Evolutionary conservation across 129 eudicot genomes (phyloP), one percentile per base, ranked within the genome.

Genomic region (Tagetes erecta): DNA sequence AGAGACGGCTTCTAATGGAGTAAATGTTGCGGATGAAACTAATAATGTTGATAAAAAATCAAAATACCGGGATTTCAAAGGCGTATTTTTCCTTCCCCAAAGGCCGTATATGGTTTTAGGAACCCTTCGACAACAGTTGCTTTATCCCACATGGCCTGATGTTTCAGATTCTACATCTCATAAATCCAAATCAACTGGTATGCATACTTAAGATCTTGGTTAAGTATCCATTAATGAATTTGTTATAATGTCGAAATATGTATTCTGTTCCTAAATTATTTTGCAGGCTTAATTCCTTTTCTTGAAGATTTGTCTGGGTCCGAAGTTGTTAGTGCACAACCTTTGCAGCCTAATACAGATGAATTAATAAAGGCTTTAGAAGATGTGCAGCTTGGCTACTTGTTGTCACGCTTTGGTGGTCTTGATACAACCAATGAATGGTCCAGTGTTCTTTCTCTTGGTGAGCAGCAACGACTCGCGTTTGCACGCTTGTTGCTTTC

Each of bases 101-200:
- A 83, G 87, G 76, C 98, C 98, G 20, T 94, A 94, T 70, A 88
- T 90, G 98, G 96, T 91, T 46, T 82, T 94, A 83, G 98, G 98
- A 85, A 88, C 97, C 55, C 97, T 94, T 58, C 89, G 96, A 10
- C 97, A 94, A 50, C 98, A 94, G 55, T 80, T 94, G 87, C 91
- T 94, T 68, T 94, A 94, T 85, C 98, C 98, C 67, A 88, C 92
- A 20, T 94, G 97, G 97, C 85, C 83, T 40, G 93, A 81, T 59
- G 82, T 76, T 72, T 34, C 70, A 14, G 71, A 63, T 73, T 71
- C 76, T 62, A n/a, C 70, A 5, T 53, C 85, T 1, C 86, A 73
- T 14, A 42, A 71, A 75, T 63, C 79, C 45, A 84, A 68, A 46
- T 66, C 82, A 66, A 79, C 49, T 56, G 98, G 98, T 90, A 86